phyloP scores from a whole-genome alignment of 176 grass and related monocot genomes.

The Carex littledalei region DNA sequence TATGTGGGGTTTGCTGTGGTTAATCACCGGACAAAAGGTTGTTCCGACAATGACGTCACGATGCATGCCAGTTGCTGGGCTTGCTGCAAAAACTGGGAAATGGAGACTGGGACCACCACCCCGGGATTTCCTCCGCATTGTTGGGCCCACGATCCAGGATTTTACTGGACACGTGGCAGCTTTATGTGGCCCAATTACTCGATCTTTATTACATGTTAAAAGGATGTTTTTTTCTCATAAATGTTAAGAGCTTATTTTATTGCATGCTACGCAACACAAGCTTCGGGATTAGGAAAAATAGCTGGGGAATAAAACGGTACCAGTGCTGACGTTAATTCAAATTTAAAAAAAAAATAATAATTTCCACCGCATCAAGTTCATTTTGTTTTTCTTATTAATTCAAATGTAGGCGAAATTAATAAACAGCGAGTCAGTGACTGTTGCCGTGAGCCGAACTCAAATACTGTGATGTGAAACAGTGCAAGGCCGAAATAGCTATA shows the following conservation, averaged over 20 bases:
- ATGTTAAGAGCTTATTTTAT: neutral
- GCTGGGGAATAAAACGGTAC: neutral
- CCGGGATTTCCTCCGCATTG: slow-evolving; percentile 14
- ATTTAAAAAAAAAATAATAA: too few species aligned
- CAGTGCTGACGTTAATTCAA: neutral
- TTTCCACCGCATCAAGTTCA: neutral
- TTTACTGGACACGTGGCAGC: slow-evolving; percentile 1
- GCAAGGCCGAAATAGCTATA: neutral
- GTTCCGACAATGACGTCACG: slow-evolving; percentile 22
- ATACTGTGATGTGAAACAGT: neutral
- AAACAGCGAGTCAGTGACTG: neutral
- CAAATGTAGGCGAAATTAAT: too few species aligned
- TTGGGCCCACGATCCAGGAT: neutral
- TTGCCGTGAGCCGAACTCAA: neutral
- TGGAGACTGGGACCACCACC: neutral
- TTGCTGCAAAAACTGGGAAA: neutral
- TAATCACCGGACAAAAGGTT: neutral
- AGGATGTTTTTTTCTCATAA: neutral
- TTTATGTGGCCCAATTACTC: neutral
- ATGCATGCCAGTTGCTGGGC: slow-evolving; percentile 5
- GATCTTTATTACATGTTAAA: neutral
- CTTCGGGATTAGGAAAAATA: slow-evolving; percentile 5
- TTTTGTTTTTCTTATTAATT: too few species aligned
- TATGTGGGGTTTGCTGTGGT: neutral
- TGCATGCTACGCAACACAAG: neutral